Base-by-base conservation (phyloP, 192 early-diverging fungal species). In the Podila clonocystis region DNA sequence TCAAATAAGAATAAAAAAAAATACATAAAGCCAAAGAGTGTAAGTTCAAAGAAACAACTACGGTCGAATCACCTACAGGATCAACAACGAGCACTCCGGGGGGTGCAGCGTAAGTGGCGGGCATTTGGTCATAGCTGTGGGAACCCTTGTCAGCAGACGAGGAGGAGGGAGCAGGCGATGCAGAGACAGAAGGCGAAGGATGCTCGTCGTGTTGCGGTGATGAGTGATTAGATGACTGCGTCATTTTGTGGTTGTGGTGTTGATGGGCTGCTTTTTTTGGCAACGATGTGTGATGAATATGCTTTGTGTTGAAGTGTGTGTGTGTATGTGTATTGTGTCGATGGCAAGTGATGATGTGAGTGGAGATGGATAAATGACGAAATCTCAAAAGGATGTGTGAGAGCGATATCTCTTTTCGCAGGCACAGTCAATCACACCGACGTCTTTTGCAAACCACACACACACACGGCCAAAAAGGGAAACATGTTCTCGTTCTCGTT, bases 11-110 rank as follows among this genome's bases (percentile, higher is more conserved):
- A 41, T 5, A 24, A 38, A 63, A 41, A 28, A 59, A 5, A 17
- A 5, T 36, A 9, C 9, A 6, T 41, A 13, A 13, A 41, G 38
- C 38, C 13, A 9, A 41, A 41, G 33, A 34, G 7, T 34, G 33
- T 7, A 4, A 34, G 33, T 34, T 34, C 33, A 34, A 41, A 9
- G 9, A 12, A 12, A 41, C 38, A 41, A 41, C 38, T 41, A 13
- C 38, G 38, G 38, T 41, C 24, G 41, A 22, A 12, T 8, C 19
- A 19, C 64, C 20, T 72, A 80, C 77, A 52, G 70, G 77, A 34
- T 80, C 77, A 28, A 80, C 77, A 30, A 80, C 77, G 1, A 80
- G 65, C 13, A 80, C 77, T 7, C 77, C 67, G 60, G 72, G 62
- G 19, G 77, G 36, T 15, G 29, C 55, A 5, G 75, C 49, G 24